Base-by-base conservation (phyloP, 2,329 filamentous ascomycete species). In the Hypoxylon sp. region DNA sequence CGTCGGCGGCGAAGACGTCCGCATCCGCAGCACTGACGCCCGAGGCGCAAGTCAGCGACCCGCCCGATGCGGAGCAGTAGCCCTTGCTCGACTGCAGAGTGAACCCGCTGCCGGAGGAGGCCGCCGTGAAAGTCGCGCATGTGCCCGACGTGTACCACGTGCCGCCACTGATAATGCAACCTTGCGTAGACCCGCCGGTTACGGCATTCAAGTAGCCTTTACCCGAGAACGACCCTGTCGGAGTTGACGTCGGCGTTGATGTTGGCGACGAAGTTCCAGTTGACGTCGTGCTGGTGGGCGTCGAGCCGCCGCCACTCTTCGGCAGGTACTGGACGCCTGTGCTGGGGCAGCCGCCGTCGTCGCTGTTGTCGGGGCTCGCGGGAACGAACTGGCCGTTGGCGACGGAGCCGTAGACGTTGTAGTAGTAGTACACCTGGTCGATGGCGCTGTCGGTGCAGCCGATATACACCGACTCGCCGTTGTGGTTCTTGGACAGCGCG, bases 61-160 rank as follows among this genome's bases (percentile, higher is more conserved):
- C 82, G 2, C 78, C 75, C 4, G 82, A 78, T 47, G 91, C 79
- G 1, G 82, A 84, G 68, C 89, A 91, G 13, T 74, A 76, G 6
- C 87, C 87, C 71, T 87, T 89, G 48, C 82, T 85, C 11, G 85
- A 86, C 49, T 76, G 80, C 11, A 90, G 75, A 0, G 85, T 88
- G 77, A 88, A 87, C 43, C 82, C 83, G 11, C 72, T 72, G 46
- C 77, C 76, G 19, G 76, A 82, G 47, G 80, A 62, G 3, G 82
- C 77, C 4, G 87, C 86, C 0, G 82, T 86, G 73, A 87, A 90
- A 0, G 85, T 89, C 0, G 89, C 90, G 71, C 89, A 91, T 0
- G 88, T 89, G 1, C 89, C 89, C 1, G 81, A 83, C 0, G 83
- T 82, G 72, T 89, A 92, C 90, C 89, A 92, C 0, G 84, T 86